phyloP scores from a whole-genome alignment of 192 early-diverging fungal genomes.

The Podila epicladia region DNA sequence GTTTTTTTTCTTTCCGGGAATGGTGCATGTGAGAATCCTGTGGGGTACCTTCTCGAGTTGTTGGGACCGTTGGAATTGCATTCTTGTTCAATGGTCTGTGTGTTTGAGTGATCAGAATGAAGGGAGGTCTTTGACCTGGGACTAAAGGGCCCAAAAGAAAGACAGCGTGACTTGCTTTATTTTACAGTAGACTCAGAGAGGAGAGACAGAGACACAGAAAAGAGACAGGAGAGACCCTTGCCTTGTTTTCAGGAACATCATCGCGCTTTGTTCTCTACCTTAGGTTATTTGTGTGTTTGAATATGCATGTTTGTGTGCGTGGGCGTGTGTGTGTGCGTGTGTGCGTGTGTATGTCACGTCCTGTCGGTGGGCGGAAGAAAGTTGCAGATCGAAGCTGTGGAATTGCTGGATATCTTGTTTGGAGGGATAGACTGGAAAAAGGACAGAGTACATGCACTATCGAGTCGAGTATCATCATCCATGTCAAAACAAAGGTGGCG shows the following conservation, averaged over 20 bases:
- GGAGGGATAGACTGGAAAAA: no score
- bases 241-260: no score
- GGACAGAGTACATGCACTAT: no score
- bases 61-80: slow-evolving; percentile 36
- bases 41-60: slow-evolving; percentile 29
- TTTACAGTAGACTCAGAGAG: no score
- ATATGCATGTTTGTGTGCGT: not conserved
- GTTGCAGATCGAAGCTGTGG: no score
- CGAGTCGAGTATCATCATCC: no score
- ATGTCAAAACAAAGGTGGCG: no score
- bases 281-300: not conserved
- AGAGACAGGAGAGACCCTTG: no score
- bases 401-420: no score
- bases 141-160: not conserved
- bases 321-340: not conserved
- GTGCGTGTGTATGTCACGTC: not conserved
- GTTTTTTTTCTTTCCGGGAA: not conserved
- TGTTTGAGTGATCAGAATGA: not conserved
- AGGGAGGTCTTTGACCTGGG: not conserved
- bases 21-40: not conserved
- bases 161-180: no score
- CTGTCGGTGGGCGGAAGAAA: not conserved
- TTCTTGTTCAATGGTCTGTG: not conserved
- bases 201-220: no score
- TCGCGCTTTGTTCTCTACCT: no score